Conservation (phyloP, 768 basidiomycete genomes). For the Phaeotremella skinneri region DNA sequence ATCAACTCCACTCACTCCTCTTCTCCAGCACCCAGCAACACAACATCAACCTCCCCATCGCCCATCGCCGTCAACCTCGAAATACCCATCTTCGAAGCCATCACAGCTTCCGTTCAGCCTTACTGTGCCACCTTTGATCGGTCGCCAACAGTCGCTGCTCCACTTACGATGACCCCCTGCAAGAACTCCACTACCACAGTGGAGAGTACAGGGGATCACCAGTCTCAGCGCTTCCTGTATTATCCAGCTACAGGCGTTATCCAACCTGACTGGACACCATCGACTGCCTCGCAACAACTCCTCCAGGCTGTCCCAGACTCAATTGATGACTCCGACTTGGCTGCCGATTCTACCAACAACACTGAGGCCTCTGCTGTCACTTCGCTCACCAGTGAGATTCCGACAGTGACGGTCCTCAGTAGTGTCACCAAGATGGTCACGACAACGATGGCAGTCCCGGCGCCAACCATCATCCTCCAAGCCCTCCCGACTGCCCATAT, state of each 20-base stretch:
- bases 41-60: slow-evolving; percentile 14
- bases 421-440: slow-evolving; percentile 55
- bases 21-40: slow-evolving; percentile 6
- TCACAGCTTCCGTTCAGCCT: slow-evolving; percentile 50
- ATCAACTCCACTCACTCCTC: slow-evolving; percentile 22
- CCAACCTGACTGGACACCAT: slow-evolving; percentile 58
- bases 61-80: slow-evolving; percentile 55
- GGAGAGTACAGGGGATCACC: too few species aligned
- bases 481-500: background rate
- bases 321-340: slow-evolving; percentile 13
- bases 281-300: slow-evolving; percentile 19
- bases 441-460: slow-evolving; percentile 59
- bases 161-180: slow-evolving; percentile 59
- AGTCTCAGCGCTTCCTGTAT: slow-evolving; percentile 65
- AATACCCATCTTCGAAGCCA: slow-evolving; percentile 55
- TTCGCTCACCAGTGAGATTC: slow-evolving; percentile 19
- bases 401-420: slow-evolving; percentile 24
- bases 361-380: slow-evolving; percentile 10
- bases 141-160: slow-evolving; percentile 56
- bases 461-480: slow-evolving; percentile 40
- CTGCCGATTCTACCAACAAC: slow-evolving; percentile 14
- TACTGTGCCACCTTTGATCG: slow-evolving; percentile 67
- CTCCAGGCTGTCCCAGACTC: slow-evolving; percentile 29
- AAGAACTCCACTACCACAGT: slow-evolving; percentile 27
- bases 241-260: slow-evolving; percentile 57